phyloP scores from a whole-genome alignment of 2,329 filamentous ascomycete species.

The Pseudohalonectria lignicola region DNA sequence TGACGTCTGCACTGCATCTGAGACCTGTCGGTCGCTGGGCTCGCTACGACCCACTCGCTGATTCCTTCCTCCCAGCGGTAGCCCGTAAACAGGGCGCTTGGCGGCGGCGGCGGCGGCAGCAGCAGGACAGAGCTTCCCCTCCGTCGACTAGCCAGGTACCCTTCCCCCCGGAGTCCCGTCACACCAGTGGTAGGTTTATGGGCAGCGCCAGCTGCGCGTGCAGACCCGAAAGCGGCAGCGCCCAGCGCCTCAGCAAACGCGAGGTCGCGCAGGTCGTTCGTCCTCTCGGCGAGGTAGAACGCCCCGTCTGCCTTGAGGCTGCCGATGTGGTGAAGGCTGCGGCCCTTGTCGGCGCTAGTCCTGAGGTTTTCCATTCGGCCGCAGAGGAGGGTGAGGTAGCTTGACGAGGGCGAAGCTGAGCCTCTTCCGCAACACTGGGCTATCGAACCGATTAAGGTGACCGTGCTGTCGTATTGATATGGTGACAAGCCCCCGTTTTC shows the following conservation, averaged over 20 bases:
- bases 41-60: slow-evolving; percentile 22
- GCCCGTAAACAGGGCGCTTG: slow-evolving; percentile 10
- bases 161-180: too few species aligned
- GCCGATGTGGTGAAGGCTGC: slow-evolving; percentile 24
- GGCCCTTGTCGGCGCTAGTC: slow-evolving; percentile 19
- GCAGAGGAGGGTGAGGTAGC: slow-evolving; percentile 28
- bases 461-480: slow-evolving; percentile 20
- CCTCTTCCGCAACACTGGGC: slow-evolving; percentile 35
- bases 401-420: slow-evolving; percentile 19
- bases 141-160: too few species aligned
- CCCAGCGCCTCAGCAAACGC: slow-evolving; percentile 38
- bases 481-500: too few species aligned
- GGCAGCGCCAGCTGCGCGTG: too few species aligned
- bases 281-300: slow-evolving; percentile 39
- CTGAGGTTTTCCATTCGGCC: slow-evolving; percentile 23
- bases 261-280: slow-evolving; percentile 40
- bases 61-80: slow-evolving; percentile 26
- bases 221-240: neutral
- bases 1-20: too few species aligned
- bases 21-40: slow-evolving; percentile 1
- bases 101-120: neutral
- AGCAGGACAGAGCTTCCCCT: neutral
- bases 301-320: slow-evolving; percentile 34
- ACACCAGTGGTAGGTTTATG: too few species aligned
- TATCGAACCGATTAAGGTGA: slow-evolving; percentile 30